These are phyloP conservation scores for Hymenoscyphus occultus DNA, from an alignment of 2,329 filamentous ascomycete genomes.

Conservation along the genomic window DNA sequence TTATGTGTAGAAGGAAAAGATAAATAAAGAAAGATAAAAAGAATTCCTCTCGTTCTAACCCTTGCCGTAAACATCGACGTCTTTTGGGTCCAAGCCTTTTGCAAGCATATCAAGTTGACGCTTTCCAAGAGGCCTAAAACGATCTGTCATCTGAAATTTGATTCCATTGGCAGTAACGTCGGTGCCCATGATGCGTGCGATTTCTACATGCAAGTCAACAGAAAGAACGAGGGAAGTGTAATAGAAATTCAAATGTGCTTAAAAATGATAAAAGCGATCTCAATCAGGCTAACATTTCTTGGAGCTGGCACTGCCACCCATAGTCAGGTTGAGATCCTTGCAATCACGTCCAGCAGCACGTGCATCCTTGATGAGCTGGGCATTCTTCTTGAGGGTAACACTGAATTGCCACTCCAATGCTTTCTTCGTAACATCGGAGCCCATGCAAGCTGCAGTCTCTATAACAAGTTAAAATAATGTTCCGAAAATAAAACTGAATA, in stretches of 20 bases:
- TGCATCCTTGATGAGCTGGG: constrained; percentile 36
- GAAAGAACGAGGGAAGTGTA: neutral
- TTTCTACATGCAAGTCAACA: constrained; percentile 21
- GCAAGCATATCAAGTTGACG: constrained; percentile 45
- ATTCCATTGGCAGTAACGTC: constrained; percentile 26
- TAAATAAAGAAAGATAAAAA: constrained; percentile 7
- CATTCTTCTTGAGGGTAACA: constrained; percentile 35
- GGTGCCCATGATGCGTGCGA: constrained; percentile 27
- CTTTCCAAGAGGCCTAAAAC: constrained; percentile 51
- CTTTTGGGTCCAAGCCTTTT: constrained; percentile 44
- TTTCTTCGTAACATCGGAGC: constrained; percentile 47
- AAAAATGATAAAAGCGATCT: constrained; percentile 1
- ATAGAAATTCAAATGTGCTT: constrained; percentile 5
- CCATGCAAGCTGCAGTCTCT: constrained; percentile 16
- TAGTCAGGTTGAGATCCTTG: constrained; percentile 13
- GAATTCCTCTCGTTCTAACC: neutral
- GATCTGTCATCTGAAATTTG: constrained; percentile 24
- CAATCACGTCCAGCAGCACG: constrained; percentile 34
- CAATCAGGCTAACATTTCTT: constrained; percentile 14
- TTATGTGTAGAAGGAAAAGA: neutral
- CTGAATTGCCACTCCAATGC: constrained; percentile 37
- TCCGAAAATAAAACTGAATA: neutral
- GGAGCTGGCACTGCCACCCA: constrained; percentile 6
- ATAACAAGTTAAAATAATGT: neutral
- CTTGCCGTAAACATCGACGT: constrained; percentile 22